Conservation (phyloP, 495 filamentous ascomycete genomes). For the Diplogelasinospora grovesii region DNA sequence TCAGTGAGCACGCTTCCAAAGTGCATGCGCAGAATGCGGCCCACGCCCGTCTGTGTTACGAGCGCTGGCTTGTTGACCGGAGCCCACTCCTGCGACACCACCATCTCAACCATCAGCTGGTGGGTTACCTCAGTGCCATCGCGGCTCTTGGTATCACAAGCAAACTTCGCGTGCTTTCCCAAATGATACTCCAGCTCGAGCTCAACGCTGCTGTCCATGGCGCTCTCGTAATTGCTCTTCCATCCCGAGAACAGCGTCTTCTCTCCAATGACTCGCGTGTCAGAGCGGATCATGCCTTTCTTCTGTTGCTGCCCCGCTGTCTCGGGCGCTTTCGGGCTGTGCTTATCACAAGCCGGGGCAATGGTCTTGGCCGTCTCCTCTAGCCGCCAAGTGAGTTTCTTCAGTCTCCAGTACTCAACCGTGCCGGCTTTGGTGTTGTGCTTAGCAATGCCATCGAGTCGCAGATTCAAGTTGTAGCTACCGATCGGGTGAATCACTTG, state of each 20-base stretch:
- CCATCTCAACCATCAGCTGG: constrained; percentile 83
- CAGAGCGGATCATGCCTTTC: constrained; percentile 74
- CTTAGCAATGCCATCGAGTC: constrained; percentile 70
- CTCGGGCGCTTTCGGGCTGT: constrained; percentile 57
- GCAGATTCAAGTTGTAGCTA: constrained; percentile 69
- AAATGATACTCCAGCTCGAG: constrained; percentile 74
- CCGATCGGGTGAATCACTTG: constrained; percentile 83
- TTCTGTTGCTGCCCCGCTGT: constrained; percentile 40
- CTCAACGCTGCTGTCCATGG: constrained; percentile 64
- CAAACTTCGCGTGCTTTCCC: constrained; percentile 50
- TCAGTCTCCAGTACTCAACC: constrained; percentile 73
- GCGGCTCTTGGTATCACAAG: constrained; percentile 75
- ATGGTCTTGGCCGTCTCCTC: constrained; percentile 78
- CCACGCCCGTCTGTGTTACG: constrained; percentile 80
- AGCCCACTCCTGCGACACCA: constrained; percentile 87
- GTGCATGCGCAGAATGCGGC: constrained; percentile 88
- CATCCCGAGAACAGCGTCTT: constrained; percentile 56
- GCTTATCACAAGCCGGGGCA: constrained; percentile 73
- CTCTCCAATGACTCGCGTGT: constrained; percentile 62
- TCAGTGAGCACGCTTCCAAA: constrained; percentile 78
- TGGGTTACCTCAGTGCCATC: constrained; percentile 75
- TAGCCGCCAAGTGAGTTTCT: constrained; percentile 86
- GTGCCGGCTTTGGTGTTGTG: constrained; percentile 46
- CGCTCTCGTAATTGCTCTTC: constrained; percentile 82
- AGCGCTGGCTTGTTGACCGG: constrained; percentile 61